These are phyloP conservation scores for Xerocomellus dryophilus DNA, from an alignment of 768 basidiomycete genomes.

Conservation along the genomic window DNA sequence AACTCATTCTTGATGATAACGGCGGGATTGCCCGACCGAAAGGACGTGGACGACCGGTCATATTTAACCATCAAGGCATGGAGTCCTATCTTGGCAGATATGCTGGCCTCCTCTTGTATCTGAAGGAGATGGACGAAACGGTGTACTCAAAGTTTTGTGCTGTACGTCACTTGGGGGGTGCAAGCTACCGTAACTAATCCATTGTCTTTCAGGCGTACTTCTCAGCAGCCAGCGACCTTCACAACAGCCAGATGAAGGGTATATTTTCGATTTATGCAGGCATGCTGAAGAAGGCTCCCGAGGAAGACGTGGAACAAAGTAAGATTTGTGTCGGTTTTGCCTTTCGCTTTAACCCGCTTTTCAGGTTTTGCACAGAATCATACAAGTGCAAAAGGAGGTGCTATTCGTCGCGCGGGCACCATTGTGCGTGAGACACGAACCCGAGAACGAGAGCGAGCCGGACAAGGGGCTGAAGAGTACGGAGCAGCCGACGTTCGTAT, in stretches of 20 bases:
- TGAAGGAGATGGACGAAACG: slow-evolving; percentile 94
- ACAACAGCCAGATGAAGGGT: slow-evolving; percentile 75
- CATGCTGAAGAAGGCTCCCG: slow-evolving; percentile 60
- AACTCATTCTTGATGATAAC: slow-evolving; percentile 62
- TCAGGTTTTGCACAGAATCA: slow-evolving; percentile 44
- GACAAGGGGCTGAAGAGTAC: slow-evolving; percentile 54
- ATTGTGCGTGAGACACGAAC: slow-evolving; percentile 66
- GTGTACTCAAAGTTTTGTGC: slow-evolving; percentile 88
- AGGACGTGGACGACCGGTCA: slow-evolving; percentile 43
- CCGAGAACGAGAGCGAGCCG: slow-evolving; percentile 49
- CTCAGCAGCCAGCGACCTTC: slow-evolving; percentile 77
- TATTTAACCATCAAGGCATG: slow-evolving; percentile 66
- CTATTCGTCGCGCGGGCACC: slow-evolving; percentile 81
- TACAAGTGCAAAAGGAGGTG: slow-evolving; percentile 43
- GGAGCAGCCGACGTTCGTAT: slow-evolving; percentile 66
- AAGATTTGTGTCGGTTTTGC: slow-evolving; percentile 10
- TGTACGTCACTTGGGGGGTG: slow-evolving; percentile 45
- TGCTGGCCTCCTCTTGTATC: slow-evolving; percentile 83
- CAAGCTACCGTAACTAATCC: not conserved
- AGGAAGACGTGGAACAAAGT: slow-evolving; percentile 79
- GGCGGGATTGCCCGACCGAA: slow-evolving; percentile 50
- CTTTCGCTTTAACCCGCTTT: not conserved
- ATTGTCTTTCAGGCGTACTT: slow-evolving; percentile 75
- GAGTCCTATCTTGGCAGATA: slow-evolving; percentile 86
- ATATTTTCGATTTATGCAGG: slow-evolving; percentile 57